Percentiles rank a stretch among this genome's conserved stretches.
Conservation (phyloP, 345 rosid species). For the Fremontodendron californicum region DNA sequence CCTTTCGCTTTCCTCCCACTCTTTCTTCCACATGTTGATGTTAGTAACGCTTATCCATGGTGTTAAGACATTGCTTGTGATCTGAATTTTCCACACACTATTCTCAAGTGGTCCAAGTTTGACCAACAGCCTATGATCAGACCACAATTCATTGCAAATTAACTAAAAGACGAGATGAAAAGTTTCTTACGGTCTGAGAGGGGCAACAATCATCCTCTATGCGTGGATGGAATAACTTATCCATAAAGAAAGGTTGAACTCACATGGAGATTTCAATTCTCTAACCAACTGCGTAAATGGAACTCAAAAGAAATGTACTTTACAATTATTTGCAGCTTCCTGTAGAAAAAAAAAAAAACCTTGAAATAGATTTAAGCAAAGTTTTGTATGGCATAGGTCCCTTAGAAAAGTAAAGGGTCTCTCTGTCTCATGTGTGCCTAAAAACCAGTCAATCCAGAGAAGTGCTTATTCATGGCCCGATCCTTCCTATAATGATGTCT, state of each 20-base stretch:
- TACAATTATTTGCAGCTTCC: not conserved
- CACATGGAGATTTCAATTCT: not conserved
- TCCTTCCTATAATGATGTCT: constrained; percentile 53
- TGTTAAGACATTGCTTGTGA: not conserved
- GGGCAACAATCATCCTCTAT: not conserved
- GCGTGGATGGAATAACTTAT: not conserved
- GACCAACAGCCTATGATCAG: not conserved
- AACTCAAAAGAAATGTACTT: not conserved
- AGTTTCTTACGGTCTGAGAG: not conserved
- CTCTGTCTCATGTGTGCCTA: constrained; percentile 11
- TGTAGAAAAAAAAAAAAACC: too few relatives aligned
- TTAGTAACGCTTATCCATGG: not conserved
- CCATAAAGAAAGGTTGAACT: not conserved
- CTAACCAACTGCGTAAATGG: not conserved
- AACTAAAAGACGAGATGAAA: too few relatives aligned
- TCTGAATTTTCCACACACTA: not conserved
- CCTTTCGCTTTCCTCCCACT: not conserved
- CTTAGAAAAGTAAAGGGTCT: not conserved
- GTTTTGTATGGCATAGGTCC: not conserved
- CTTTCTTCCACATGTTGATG: not conserved
- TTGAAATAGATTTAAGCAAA: not conserved
- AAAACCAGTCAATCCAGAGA: constrained; percentile 59
- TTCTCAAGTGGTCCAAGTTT: not conserved
- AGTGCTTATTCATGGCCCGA: constrained; percentile 62
- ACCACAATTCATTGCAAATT: too few relatives aligned